Base-by-base conservation (phyloP, 192 early-diverging fungal genomes). In the Rhizoclosmatium globosum region DNA sequence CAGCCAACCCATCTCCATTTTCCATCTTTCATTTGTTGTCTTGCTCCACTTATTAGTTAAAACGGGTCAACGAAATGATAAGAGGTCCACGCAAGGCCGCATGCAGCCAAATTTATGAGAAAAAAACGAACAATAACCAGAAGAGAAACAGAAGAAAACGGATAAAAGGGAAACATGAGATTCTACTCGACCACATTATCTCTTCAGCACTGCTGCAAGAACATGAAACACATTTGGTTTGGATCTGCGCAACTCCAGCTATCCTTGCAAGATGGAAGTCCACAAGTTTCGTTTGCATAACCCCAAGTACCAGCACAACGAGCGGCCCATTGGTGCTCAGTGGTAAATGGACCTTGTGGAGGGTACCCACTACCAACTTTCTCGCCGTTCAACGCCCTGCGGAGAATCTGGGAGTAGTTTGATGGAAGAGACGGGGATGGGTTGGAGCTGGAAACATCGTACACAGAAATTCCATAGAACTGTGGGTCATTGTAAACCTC, bases 231-330 rank as follows among this genome's bases (percentile, higher is more conserved):
- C 53, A 56, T 56, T n/a, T 56, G 53, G 19, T 56, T 56, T n/a
- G 9, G 9, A n/a, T 56, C 53, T n/a, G 73, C 19, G 23, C 21
- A 45, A 9, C 0, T n/a, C n/a, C 15, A 19, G 11, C 1, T n/a
- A 56, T 56, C 19, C 53, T 15, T 44, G 23, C 67, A 68, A 6
- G 38, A 4, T 13, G 44, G 13, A 15, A 75, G 60, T 13, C 47
- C 60, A 64, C 74, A 76, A 2, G 48, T 56, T 2, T 15, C 31
- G 2, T 76, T 59, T 46, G 74, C 74, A n/a, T 59, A 50, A 21
- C 4, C 66, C 74, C 74, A 76, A 19, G 74, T 76, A 1, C 74
- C 74, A 45, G 45, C 74, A 56, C 74, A 76, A 13, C 74, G 74
- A 38, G 7, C 17, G 19, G 69, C 45, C 11, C 19, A 56, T 31